Evolutionary conservation across 23 red algal species (phyloP).

Genomic region (Porphyridium purpureum): DNA sequence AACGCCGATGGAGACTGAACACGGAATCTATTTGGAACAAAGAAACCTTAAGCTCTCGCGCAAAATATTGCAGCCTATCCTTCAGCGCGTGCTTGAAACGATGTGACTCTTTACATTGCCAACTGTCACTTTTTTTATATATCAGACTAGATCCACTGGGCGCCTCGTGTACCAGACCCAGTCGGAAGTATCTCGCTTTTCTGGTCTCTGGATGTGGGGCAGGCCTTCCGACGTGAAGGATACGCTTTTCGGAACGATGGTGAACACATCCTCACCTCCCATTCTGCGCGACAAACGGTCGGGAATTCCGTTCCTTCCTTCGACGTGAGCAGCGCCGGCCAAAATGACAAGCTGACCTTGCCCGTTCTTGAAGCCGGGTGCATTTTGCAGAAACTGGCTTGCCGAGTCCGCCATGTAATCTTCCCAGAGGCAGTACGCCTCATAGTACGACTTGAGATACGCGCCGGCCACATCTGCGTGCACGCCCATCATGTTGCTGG

Average conservation of each 20-base stretch:
- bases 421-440: constrained; percentile 67
- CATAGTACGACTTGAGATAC: constrained; percentile 50
- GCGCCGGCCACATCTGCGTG: too few species aligned
- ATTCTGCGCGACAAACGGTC: constrained; percentile 49
- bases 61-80: too few species aligned
- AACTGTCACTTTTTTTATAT: background rate
- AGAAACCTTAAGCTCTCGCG: too few species aligned
- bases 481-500: background rate
- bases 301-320: constrained; percentile 50
- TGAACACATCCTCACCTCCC: constrained; percentile 31
- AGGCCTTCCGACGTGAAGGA: too few species aligned
- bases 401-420: constrained; percentile 81
- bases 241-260: too few species aligned
- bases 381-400: constrained; percentile 9
- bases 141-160: background rate
- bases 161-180: constrained; percentile 56
- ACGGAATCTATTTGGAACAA: too few species aligned
- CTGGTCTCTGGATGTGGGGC: too few species aligned
- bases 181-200: constrained; percentile 25
- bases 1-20: too few species aligned
- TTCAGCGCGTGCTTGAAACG: too few species aligned
- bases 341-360: constrained; percentile 13
- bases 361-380: constrained; percentile 7
- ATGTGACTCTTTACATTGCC: too few species aligned
- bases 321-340: constrained; percentile 70